Evolutionary conservation across 306 rosid species (phyloP).

Genomic region (Prunus mume): DNA sequence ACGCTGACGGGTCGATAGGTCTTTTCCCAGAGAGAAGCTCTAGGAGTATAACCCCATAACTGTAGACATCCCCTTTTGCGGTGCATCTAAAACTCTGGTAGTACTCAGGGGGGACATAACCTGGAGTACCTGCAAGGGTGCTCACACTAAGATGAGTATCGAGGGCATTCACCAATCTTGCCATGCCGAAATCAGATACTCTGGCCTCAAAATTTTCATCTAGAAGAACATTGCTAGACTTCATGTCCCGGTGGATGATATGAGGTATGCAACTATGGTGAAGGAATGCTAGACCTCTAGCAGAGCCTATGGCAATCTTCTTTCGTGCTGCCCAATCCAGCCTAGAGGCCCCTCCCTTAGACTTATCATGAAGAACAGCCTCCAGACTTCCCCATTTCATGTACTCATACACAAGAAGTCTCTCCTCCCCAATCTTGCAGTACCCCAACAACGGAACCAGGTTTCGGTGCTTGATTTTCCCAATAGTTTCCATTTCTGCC

Average conservation of each 20-base stretch:
- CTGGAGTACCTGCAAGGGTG: constrained; percentile 84
- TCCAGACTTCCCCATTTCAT: constrained; percentile 85
- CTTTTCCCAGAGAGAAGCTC: constrained; percentile 76
- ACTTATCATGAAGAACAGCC: constrained; percentile 61
- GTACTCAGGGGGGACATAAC: constrained; percentile 86
- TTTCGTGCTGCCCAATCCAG: constrained; percentile 67
- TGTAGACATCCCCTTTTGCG: constrained; percentile 76
- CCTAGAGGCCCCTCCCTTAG: constrained; percentile 36
- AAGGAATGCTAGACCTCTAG: constrained; percentile 85
- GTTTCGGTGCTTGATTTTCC: constrained; percentile 77
- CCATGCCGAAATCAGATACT: constrained; percentile 89
- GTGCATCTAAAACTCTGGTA: constrained; percentile 85
- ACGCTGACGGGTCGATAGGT: constrained; percentile 56
- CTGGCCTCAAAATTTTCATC: constrained; percentile 78
- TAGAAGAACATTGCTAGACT: constrained; percentile 80
- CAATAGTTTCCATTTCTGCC: constrained; percentile 91
- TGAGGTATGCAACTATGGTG: constrained; percentile 84
- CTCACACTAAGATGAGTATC: constrained; percentile 84
- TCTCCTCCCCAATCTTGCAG: constrained; percentile 80
- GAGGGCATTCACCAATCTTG: constrained; percentile 70
- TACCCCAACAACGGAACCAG: constrained; percentile 72
- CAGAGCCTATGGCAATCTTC: constrained; percentile 75
- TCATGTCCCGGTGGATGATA: constrained; percentile 83
- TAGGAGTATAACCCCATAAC: constrained; percentile 69
- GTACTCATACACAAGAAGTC: constrained; percentile 85